These are phyloP conservation scores for Aristolochia contorta DNA, from an alignment of 164 flowering plant species.

Conservation along the genomic window DNA sequence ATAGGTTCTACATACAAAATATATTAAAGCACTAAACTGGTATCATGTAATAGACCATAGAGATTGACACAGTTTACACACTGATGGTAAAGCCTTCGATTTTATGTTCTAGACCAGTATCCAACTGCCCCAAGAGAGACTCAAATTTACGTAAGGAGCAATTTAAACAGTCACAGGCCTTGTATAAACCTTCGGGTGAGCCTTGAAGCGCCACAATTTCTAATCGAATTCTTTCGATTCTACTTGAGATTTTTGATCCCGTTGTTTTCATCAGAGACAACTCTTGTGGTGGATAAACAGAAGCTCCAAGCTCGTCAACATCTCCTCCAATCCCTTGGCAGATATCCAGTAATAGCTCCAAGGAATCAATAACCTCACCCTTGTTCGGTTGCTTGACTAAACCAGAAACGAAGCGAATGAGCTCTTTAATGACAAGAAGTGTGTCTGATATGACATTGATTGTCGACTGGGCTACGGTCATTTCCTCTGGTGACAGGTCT, in stretches of 20 bases:
- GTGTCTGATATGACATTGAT: conserved; percentile 40
- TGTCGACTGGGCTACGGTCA: conserved; percentile 54
- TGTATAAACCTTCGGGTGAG: conserved; percentile 34
- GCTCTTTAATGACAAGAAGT: conserved; percentile 55
- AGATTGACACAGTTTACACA: too few species aligned
- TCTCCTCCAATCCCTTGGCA: conserved; percentile 57
- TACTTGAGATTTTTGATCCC: conserved; percentile 28
- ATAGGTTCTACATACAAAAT: too few species aligned
- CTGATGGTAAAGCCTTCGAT: conserved; percentile 32
- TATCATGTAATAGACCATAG: too few species aligned
- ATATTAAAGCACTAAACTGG: too few species aligned
- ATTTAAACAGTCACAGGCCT: conserved; percentile 36
- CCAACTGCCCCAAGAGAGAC: conserved; percentile 22
- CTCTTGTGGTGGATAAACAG: conserved; percentile 90
- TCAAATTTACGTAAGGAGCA: conserved; percentile 33
- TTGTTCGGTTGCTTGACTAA: conserved; percentile 31
- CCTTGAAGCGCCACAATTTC: conserved; percentile 32
- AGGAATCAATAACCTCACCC: conserved; percentile 31
- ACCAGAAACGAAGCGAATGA: conserved; percentile 58
- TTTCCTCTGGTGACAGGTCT: conserved; percentile 71
- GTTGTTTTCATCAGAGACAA: conserved; percentile 34
- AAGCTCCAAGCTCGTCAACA: conserved; percentile 86
- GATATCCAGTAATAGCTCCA: conserved; percentile 52
- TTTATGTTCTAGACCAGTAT: conserved; percentile 22
- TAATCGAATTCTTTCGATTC: conserved; percentile 20